Evolutionary conservation across 495 filamentous ascomycete genomes (phyloP), one percentile per base, ranked within the genome.

Genomic region (Platismatia glauca): DNA sequence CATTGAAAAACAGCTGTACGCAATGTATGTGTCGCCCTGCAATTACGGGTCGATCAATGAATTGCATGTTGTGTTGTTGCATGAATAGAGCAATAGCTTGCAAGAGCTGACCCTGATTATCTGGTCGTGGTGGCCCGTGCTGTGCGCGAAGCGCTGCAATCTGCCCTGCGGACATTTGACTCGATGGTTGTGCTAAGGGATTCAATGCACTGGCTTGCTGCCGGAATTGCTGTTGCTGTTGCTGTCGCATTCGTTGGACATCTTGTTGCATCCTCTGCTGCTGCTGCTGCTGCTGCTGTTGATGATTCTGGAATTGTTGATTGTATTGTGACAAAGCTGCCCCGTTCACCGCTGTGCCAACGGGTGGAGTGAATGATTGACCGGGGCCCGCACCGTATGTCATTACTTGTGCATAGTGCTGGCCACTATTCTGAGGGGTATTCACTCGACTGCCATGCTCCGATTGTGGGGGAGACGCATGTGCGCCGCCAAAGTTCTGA

Each of bases 381-480:
- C 16, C 59, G n/a, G 66, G 33, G 22, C 37, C 61, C 4, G 61
- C 61, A 53, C 44, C 59, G 35, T 70, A 70, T 52, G 66, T 81
- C 71, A 84, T 87, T 41, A 74, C 79, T 63, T 81, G 86, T 31
- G 77, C 76, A 57, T 82, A 88, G 58, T 70, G 75, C 62, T 80
- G 79, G 12, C 79, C 78, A 59, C 71, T 73, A 64, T 84, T 88
- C 70, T 96, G 91, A 1, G 91, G 90, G 13, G 89, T 91, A 62
- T 82, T 81, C 35, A 86, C 82, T 55, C 86, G 78, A 64, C 84
- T 89, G 34, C 83, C 81, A 70, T 92, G 88, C 58, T 93, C 90
- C 18, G 86, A 84, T 33, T 87, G 84, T 18, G 89, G 80, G 7
- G 91, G 89, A 7, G 91, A 92, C 68, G 88, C 82, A 62, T 95